Conservation (phyloP, 768 basidiomycete species). For the Boletus rubescentipes region DNA sequence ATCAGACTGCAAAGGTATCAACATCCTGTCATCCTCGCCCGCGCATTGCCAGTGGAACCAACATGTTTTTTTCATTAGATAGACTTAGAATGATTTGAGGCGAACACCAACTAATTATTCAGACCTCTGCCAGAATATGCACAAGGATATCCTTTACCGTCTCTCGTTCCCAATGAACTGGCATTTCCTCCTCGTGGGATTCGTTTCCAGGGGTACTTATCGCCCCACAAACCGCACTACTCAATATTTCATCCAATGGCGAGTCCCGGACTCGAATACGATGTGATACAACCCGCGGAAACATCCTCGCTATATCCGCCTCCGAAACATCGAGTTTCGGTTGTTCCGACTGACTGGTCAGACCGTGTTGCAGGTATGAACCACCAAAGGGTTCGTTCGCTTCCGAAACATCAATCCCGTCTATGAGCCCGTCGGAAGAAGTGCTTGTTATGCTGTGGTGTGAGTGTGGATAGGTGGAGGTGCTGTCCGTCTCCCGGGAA, state of each 20-base stretch:
- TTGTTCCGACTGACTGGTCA: constrained; percentile 16
- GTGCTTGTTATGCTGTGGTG: constrained; percentile 14
- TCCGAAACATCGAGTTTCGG: constrained; percentile 61
- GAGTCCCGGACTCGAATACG: constrained; percentile 69
- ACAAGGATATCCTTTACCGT: constrained; percentile 71
- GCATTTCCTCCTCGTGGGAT: constrained; percentile 12
- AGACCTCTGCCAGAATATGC: constrained; percentile 53
- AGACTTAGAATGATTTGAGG: background rate
- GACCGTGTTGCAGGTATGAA: constrained; percentile 6
- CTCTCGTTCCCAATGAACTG: constrained; percentile 38
- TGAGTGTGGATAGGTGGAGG: constrained; percentile 19
- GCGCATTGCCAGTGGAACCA: background rate
- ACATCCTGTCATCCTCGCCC: too few relatives aligned
- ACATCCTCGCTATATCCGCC: constrained; percentile 71
- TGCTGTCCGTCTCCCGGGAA: constrained; percentile 19
- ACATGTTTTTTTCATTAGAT: background rate
- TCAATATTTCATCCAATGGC: constrained; percentile 67
- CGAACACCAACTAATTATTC: background rate
- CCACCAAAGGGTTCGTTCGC: background rate
- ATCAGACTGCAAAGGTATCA: too few relatives aligned
- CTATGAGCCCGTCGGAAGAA: constrained; percentile 26
- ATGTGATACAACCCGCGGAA: constrained; percentile 73
- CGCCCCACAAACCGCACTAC: constrained; percentile 61
- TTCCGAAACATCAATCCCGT: constrained; percentile 16
- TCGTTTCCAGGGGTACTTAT: constrained; percentile 23